phyloP scores from a whole-genome alignment of 2,329 filamentous ascomycete genomes.

The Colletotrichum sidae region DNA sequence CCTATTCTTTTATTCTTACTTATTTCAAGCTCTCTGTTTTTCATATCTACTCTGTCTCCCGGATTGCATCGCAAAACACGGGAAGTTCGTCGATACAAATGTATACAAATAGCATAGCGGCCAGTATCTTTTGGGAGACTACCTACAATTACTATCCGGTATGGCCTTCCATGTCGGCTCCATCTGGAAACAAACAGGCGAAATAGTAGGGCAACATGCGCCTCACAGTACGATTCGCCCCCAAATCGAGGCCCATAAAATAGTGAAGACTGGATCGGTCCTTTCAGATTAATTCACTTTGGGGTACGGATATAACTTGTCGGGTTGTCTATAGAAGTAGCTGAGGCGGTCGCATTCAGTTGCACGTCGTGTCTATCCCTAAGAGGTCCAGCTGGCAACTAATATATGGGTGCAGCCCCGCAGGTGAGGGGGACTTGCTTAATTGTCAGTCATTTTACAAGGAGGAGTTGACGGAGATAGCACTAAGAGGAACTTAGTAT shows the following conservation, averaged over 20 bases:
- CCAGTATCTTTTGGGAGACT: conserved; percentile 29
- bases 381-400: conserved; percentile 30
- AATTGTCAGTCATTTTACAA: not conserved
- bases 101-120: conserved; percentile 36
- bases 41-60: conserved; percentile 12
- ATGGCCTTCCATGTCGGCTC: not conserved
- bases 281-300: too few relatives aligned
- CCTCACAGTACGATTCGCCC: too few relatives aligned
- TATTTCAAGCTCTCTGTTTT: conserved; percentile 11
- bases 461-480: too few relatives aligned
- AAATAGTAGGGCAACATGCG: not conserved
- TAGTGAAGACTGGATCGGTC: too few relatives aligned
- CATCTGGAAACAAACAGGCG: conserved; percentile 15
- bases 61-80: conserved; percentile 15
- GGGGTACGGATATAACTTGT: too few relatives aligned
- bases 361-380: conserved; percentile 33
- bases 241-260: too few relatives aligned
- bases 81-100: conserved; percentile 29
- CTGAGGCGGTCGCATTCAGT: conserved; percentile 11
- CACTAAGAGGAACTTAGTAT: too few relatives aligned
- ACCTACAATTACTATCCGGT: not conserved
- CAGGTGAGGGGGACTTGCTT: not conserved
- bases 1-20: conserved; percentile 1
- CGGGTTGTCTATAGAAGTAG: not conserved
- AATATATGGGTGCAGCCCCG: not conserved